These are phyloP conservation scores for Galerina sulciceps DNA, from an alignment of 768 basidiomycete species.

Conservation along the genomic window DNA sequence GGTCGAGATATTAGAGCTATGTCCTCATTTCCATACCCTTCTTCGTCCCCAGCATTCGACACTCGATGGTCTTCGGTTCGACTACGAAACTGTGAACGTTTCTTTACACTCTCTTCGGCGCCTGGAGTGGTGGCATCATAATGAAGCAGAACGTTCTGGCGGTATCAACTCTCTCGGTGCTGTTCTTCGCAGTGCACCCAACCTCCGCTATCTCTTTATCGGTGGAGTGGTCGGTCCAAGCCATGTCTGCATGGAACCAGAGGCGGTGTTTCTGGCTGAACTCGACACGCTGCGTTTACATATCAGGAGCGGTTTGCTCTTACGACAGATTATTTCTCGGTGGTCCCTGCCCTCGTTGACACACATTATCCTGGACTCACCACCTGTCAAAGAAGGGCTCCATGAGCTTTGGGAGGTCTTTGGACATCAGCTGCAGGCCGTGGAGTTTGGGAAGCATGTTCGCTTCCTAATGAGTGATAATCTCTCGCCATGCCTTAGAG, in stretches of 20 bases:
- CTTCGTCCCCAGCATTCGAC: constrained; percentile 46
- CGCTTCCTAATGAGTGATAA: constrained; percentile 57
- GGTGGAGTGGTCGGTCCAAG: constrained; percentile 46
- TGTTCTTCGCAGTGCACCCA: constrained; percentile 57
- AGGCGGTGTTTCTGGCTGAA: constrained; percentile 41
- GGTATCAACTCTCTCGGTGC: constrained; percentile 65
- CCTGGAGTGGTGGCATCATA: constrained; percentile 72
- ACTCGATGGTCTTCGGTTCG: constrained; percentile 43
- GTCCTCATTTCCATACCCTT: constrained; percentile 56
- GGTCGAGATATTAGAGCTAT: constrained; percentile 51
- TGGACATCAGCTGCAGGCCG: constrained; percentile 51
- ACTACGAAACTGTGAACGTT: constrained; percentile 53
- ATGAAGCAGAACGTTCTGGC: constrained; percentile 60
- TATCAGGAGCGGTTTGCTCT: constrained; percentile 51
- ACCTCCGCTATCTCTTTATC: constrained; percentile 60
- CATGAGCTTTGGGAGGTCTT: constrained; percentile 52
- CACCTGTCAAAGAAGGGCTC: constrained; percentile 40
- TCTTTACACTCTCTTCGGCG: constrained; percentile 56
- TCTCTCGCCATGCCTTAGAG: constrained; percentile 47
- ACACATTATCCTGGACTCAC: constrained; percentile 56
- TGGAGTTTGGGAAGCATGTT: constrained; percentile 63
- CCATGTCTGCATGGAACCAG: constrained; percentile 24
- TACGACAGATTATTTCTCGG: constrained; percentile 45
- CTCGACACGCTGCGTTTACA: constrained; percentile 60
- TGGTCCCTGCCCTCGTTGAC: constrained; percentile 61